Conservation (phyloP, 768 basidiomycete genomes). For the Lactarius quietus region DNA sequence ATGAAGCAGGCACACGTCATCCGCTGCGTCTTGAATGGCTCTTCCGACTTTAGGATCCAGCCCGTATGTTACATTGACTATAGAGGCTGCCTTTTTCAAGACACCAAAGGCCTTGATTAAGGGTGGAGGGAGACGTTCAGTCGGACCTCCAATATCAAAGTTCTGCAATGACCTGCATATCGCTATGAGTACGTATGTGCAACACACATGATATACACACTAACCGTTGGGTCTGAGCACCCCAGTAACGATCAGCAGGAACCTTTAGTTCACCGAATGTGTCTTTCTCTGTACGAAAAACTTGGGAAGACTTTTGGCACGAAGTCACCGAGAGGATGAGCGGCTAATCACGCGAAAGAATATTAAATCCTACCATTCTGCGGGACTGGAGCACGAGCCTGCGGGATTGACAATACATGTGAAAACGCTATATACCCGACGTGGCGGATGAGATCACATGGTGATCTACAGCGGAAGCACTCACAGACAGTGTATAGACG, state of each 20-base stretch:
- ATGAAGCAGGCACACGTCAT: constrained; percentile 59
- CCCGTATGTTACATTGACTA: constrained; percentile 88
- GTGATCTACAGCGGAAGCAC: constrained; percentile 19
- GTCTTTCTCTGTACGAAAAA: constrained; percentile 79
- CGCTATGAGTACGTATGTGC: constrained; percentile 2
- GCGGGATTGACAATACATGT: constrained; percentile 8
- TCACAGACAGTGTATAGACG: constrained; percentile 28
- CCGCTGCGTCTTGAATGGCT: constrained; percentile 89
- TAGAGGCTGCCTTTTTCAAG: constrained; percentile 93
- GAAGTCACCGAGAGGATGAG: neutral
- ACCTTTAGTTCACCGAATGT: constrained; percentile 96
- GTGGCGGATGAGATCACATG: constrained; percentile 34
- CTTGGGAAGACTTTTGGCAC: constrained; percentile 40
- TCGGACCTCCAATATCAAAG: constrained; percentile 95
- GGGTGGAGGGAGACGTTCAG: constrained; percentile 91
- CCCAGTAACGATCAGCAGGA: constrained; percentile 89
- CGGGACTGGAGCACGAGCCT: constrained; percentile 12
- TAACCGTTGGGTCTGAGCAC: constrained; percentile 94
- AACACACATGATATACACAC: constrained; percentile 19
- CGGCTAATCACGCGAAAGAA: neutral
- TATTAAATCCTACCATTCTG: constrained; percentile 38
- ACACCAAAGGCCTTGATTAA: constrained; percentile 97
- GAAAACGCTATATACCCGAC: constrained; percentile 6
- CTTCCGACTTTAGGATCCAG: constrained; percentile 82
- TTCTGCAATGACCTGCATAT: constrained; percentile 80